Percentiles rank a stretch among this genome's conserved stretches.
These are phyloP conservation scores for Warburgia ugandensis DNA, from an alignment of 164 flowering plant species.

Conservation along the genomic window DNA sequence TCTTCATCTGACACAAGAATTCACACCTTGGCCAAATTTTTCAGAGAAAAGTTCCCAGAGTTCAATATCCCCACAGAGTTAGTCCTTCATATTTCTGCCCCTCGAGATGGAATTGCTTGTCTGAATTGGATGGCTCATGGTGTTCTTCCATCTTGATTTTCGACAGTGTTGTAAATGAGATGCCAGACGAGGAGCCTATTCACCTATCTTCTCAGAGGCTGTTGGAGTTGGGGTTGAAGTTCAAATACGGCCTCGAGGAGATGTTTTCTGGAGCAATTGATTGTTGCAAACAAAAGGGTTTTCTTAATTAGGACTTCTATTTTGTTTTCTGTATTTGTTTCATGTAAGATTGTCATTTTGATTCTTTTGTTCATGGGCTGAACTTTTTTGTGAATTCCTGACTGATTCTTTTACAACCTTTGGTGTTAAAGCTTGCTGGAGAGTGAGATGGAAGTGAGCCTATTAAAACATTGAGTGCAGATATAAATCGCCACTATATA, in stretches of 20 bases:
- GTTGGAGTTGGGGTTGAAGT: constrained; percentile 40
- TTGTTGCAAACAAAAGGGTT: constrained; percentile 26
- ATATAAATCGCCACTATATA: too few species aligned
- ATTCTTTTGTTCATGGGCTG: too few species aligned
- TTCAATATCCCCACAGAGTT: constrained; percentile 33
- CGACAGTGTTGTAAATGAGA: constrained; percentile 16
- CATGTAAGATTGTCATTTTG: too few species aligned
- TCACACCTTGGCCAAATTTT: constrained; percentile 12
- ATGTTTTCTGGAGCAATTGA: constrained; percentile 35
- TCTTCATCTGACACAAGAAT: constrained; percentile 13
- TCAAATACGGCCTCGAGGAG: constrained; percentile 35
- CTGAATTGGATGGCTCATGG: background rate
- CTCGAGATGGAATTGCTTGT: background rate
- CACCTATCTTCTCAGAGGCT: constrained; percentile 42
- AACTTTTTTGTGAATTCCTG: too few species aligned
- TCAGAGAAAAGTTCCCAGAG: constrained; percentile 36
- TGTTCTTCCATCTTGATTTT: constrained; percentile 1
- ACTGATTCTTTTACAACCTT: too few species aligned
- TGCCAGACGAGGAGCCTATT: constrained; percentile 5
- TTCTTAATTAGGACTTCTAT: too few species aligned
- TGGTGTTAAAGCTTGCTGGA: too few species aligned
- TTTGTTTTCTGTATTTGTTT: too few species aligned
- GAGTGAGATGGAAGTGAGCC: too few species aligned
- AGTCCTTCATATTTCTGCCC: constrained; percentile 10
- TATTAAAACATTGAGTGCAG: too few species aligned